phyloP scores from a whole-genome alignment of 805 yeast genomes.

The Yamadazyma endophytica region DNA sequence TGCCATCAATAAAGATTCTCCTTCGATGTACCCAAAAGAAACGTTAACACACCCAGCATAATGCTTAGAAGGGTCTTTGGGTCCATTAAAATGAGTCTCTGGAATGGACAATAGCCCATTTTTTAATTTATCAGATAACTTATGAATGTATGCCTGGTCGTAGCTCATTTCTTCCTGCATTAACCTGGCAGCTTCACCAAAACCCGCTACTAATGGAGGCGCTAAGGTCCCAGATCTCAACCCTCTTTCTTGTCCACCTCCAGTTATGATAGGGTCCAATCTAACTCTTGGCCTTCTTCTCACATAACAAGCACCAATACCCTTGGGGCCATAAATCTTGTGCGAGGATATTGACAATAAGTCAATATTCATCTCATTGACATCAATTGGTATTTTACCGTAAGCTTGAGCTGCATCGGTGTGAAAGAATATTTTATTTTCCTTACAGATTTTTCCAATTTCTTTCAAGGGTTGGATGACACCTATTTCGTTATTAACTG shows the following conservation, averaged over 20 bases:
- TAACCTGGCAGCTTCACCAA: constrained; percentile 95
- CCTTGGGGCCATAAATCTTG: constrained; percentile 97
- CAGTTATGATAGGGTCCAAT: constrained; percentile 88
- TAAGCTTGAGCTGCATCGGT: constrained; percentile 97
- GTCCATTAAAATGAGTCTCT: constrained; percentile 89
- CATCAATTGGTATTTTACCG: constrained; percentile 91
- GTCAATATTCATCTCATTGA: constrained; percentile 89
- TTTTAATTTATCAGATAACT: constrained; percentile 69
- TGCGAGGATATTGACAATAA: constrained; percentile 92
- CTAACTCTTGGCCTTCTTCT: constrained; percentile 98
- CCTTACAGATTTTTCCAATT: constrained; percentile 83
- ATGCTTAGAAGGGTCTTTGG: constrained; percentile 43
- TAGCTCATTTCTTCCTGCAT: constrained; percentile 68
- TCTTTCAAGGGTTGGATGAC: constrained; percentile 95
- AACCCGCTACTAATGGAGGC: constrained; percentile 93
- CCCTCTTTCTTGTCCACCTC: constrained; percentile 99
- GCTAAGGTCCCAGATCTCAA: constrained; percentile 95
- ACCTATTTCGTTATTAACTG: constrained; percentile 97
- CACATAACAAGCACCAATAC: constrained; percentile 91
- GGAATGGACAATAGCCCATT: constrained; percentile 74
- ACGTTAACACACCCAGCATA: constrained; percentile 95
- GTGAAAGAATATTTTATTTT: constrained; percentile 90
- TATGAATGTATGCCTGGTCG: constrained; percentile 67
- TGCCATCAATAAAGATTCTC: constrained; percentile 96
- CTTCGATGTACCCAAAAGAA: constrained; percentile 96